phyloP scores from a whole-genome alignment of 768 basidiomycete genomes.

The Brasilioporus rufonigricans region DNA sequence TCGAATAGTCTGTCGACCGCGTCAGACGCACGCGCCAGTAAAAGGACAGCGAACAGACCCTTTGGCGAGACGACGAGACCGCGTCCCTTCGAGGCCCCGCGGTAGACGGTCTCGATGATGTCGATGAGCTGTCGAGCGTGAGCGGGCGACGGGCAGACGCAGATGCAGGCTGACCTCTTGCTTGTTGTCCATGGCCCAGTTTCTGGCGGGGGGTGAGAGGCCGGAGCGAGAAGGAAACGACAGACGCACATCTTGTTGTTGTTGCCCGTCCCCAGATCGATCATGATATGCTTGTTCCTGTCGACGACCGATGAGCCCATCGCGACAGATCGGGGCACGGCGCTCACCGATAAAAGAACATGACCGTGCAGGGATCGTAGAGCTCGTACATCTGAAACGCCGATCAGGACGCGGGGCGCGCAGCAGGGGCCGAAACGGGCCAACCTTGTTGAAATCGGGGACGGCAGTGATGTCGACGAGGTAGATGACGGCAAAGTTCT shows the following conservation, averaged over 20 bases:
- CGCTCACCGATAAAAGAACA: slow-evolving; percentile 95
- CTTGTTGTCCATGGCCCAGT: slow-evolving; percentile 99
- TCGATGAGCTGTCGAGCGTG: slow-evolving; percentile 75
- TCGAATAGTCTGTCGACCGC: slow-evolving; percentile 64
- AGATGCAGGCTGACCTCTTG: slow-evolving; percentile 70
- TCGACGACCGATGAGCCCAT: not conserved
- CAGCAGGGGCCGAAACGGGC: not conserved
- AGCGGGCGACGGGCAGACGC: not conserved
- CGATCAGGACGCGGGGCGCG: not conserved
- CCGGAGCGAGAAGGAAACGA: not conserved
- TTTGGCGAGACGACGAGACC: slow-evolving; percentile 97
- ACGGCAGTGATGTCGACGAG: slow-evolving; percentile 94
- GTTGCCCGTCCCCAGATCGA: slow-evolving; percentile 98
- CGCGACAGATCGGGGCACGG: not conserved
- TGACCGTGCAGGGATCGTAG: slow-evolving; percentile 95
- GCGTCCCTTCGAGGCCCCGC: slow-evolving; percentile 95
- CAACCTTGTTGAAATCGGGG: slow-evolving; percentile 95
- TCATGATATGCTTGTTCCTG: slow-evolving; percentile 99
- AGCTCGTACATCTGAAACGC: slow-evolving; percentile 89
- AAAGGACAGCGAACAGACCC: slow-evolving; percentile 53
- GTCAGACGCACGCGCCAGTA: not conserved
- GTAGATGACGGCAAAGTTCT: slow-evolving; percentile 98
- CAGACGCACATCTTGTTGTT: slow-evolving; percentile 93
- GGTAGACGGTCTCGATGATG: slow-evolving; percentile 96
- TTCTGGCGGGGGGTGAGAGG: slow-evolving; percentile 46